Evolutionary conservation across 441 rosid genomes (phyloP).

Genomic region (Breynia disticha): DNA sequence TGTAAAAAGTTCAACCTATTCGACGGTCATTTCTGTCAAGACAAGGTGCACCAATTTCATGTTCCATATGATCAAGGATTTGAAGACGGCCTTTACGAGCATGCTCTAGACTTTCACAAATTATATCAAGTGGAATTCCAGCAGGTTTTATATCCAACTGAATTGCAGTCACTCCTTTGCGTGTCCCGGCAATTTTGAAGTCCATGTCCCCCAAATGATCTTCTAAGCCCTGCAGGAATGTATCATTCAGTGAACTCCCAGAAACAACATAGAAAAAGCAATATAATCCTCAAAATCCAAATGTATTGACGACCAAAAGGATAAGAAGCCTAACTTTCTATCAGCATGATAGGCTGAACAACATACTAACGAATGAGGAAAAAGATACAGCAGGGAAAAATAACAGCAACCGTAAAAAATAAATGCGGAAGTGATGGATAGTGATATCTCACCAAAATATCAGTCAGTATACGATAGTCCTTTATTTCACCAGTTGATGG

Average conservation of each 20-base stretch:
- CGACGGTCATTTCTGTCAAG: conserved; percentile 47
- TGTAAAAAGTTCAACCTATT: conserved; percentile 43
- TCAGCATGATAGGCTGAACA: too few relatives aligned
- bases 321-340: too few relatives aligned
- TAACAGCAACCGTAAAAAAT: too few relatives aligned
- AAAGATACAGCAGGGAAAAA: too few relatives aligned
- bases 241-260: conserved; percentile 15
- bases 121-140: conserved; percentile 89
- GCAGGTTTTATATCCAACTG: conserved; percentile 98
- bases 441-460: conserved; percentile 68
- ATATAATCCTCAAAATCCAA: conserved; percentile 1
- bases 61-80: conserved; percentile 87
- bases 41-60: conserved; percentile 64
- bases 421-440: background rate
- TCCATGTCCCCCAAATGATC: conserved; percentile 99
- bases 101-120: conserved; percentile 77
- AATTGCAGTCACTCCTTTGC: conserved; percentile 81
- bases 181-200: conserved; percentile 91
- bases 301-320: background rate
- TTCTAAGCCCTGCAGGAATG: conserved; percentile 67
- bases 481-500: conserved; percentile 63
- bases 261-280: conserved; percentile 8
- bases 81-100: conserved; percentile 86
- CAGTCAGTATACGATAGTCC: conserved; percentile 80
- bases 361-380: too few relatives aligned